Base-by-base conservation (phyloP, 441 rosid species). In the Populus hybrid region DNA sequence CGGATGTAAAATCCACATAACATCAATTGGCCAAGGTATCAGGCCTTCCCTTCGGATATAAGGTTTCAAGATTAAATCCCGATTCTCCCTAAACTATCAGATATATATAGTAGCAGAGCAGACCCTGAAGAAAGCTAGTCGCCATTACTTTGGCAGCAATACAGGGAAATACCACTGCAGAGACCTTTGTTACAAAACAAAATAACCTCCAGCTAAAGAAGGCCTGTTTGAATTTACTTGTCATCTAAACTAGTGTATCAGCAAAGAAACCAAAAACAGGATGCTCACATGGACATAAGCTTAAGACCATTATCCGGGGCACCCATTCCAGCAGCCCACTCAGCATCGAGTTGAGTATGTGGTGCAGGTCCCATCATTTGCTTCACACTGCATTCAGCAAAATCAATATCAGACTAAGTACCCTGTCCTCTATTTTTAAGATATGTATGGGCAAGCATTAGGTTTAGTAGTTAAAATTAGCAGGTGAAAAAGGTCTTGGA, bases 251-350 rank as follows among this genome's bases (percentile, higher is more conserved):
- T 20, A 71, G 77, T 61, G 76, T 36, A 72, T 21, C 6, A 68
- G 75, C 68, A 78, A 70, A 72, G 73, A 72, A 76, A 23, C n/a
- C 14, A 33, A 53, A 74, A 64, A 81, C n/a, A 68, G 18, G 50
- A 59, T 67, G 83, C 76, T 93, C 88, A 94, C 64, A 76, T 75
- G 4, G 92, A 77, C 98, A 94, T 92, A 71, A 95, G 90, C 84
- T 89, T 90, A 26, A 91, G 93, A 23, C 99, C 99, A 86, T 93
- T 92, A 77, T 96, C 98, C 0, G 99, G 99, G 93, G 86, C 89
- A 28, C 98, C 99, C 99, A 92, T 94, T 83, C 98, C 99, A 74
- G 84, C 95, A 7, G 98, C 98, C 77, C 93, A 88, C 23, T 94
- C 98, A 9, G 99, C 98, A 79, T 96, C 98, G 3, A 96, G 96